phyloP scores from a whole-genome alignment of 2,329 filamentous ascomycete genomes.

The Trichoderma sp. region DNA sequence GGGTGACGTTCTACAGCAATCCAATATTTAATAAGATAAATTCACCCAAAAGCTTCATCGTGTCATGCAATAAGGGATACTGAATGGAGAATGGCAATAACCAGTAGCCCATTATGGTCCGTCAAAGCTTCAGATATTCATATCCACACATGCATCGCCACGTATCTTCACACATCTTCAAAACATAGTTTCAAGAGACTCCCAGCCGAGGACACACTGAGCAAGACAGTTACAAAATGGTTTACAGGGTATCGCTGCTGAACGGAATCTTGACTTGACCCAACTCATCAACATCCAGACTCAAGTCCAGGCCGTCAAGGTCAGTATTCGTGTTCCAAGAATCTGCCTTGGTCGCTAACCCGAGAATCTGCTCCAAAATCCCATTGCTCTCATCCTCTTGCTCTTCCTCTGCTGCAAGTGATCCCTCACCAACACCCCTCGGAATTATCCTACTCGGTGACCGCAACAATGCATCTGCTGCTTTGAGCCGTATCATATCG shows the following conservation, averaged over 20 bases:
- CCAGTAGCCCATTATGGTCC: too few relatives aligned
- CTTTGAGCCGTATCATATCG: conserved; percentile 15
- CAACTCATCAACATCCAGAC: neutral
- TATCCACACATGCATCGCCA: too few relatives aligned
- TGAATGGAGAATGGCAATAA: too few relatives aligned
- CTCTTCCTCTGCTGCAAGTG: neutral
- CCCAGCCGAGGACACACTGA: neutral
- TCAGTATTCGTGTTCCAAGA: neutral
- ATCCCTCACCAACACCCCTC: neutral
- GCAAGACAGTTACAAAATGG: neutral
- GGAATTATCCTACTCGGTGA: conserved; percentile 12
- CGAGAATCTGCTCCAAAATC: neutral
- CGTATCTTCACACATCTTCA: too few relatives aligned
- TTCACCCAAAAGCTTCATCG: neutral
- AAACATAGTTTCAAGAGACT: too few relatives aligned
- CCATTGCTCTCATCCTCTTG: neutral
- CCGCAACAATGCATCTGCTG: conserved; percentile 2
- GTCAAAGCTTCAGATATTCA: too few relatives aligned
- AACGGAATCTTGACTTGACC: neutral
- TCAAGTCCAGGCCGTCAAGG: neutral
- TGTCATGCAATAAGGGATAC: neutral
- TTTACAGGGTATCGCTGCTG: neutral
- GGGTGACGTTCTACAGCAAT: too few relatives aligned
- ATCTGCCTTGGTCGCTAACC: neutral
- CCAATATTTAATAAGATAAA: neutral